Percentiles rank a stretch among this genome's conserved stretches.
These are phyloP conservation scores for Paspalum notatum DNA, from an alignment of 176 grass and related monocot species.

Conservation along the genomic window DNA sequence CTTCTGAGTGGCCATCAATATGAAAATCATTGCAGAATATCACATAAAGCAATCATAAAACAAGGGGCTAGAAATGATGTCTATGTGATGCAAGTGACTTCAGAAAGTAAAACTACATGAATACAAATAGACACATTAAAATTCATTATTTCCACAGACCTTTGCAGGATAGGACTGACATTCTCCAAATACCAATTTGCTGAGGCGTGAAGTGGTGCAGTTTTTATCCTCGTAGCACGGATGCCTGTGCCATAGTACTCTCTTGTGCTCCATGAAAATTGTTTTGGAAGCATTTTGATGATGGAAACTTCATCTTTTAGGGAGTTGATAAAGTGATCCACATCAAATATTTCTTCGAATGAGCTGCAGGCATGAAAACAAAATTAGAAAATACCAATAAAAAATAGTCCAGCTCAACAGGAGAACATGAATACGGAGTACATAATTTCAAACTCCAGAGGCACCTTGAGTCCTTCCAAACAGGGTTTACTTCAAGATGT, in stretches of 20 bases:
- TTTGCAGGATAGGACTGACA: slow-evolving; percentile 84
- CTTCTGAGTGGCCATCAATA: not conserved
- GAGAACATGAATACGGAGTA: slow-evolving; percentile 19
- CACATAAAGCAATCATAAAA: slow-evolving; percentile 1
- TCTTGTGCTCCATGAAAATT: slow-evolving; percentile 93
- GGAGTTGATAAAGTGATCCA: slow-evolving; percentile 72
- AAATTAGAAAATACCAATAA: not conserved
- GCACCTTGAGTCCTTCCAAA: slow-evolving; percentile 95
- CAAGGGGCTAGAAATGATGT: not conserved
- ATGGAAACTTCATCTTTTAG: slow-evolving; percentile 80
- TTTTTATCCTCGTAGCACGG: slow-evolving; percentile 88
- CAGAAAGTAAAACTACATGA: not conserved
- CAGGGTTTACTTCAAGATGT: slow-evolving; percentile 94
- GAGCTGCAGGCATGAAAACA: slow-evolving; percentile 51
- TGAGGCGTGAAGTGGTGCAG: slow-evolving; percentile 85
- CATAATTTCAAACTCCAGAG: slow-evolving; percentile 22
- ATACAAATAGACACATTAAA: not conserved
- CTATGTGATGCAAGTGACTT: not conserved
- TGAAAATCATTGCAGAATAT: not conserved
- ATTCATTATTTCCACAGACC: slow-evolving; percentile 51
- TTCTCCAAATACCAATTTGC: slow-evolving; percentile 90
- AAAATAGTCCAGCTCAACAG: slow-evolving; percentile 23
- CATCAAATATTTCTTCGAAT: slow-evolving; percentile 89
- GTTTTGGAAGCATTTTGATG: slow-evolving; percentile 64
- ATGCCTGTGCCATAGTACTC: slow-evolving; percentile 86